Evolutionary conservation across 768 basidiomycete species (phyloP).

Genomic region (Tulasnella sp.): DNA sequence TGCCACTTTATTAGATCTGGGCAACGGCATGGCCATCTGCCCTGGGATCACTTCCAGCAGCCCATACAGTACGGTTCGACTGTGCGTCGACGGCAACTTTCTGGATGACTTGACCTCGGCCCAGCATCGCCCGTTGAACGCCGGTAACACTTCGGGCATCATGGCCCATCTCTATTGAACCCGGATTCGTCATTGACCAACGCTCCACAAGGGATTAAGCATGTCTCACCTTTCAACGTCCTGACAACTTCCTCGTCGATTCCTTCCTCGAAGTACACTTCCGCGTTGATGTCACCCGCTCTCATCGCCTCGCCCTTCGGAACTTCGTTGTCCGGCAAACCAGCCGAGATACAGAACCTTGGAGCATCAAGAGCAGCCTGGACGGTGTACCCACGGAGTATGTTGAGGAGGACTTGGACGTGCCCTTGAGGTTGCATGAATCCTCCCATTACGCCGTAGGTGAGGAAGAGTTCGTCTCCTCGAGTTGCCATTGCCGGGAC

Average conservation of each 20-base stretch:
- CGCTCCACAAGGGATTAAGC: not conserved
- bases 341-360: conserved; percentile 90
- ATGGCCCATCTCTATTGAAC: conserved; percentile 73
- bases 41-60: conserved; percentile 83
- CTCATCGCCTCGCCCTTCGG: conserved; percentile 29
- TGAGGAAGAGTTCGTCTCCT: conserved; percentile 74
- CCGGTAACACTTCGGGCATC: conserved; percentile 58
- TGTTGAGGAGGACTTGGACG: conserved; percentile 85
- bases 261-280: conserved; percentile 84
- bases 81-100: conserved; percentile 44
- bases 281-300: conserved; percentile 67
- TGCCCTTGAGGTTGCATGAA: conserved; percentile 97
- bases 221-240: conserved; percentile 51
- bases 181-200: not conserved
- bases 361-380: conserved; percentile 93
- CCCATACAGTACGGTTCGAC: conserved; percentile 67
- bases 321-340: conserved; percentile 53
- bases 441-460: conserved; percentile 88
- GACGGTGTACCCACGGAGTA: conserved; percentile 76
- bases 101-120: conserved; percentile 87
- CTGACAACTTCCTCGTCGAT: conserved; percentile 55
- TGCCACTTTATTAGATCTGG: conserved; percentile 51
- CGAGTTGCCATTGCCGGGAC: conserved; percentile 75
- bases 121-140: conserved; percentile 57
- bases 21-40: conserved; percentile 82